phyloP scores from a whole-genome alignment of 2,329 filamentous ascomycete species.

The Cladorrhinum sp. region DNA sequence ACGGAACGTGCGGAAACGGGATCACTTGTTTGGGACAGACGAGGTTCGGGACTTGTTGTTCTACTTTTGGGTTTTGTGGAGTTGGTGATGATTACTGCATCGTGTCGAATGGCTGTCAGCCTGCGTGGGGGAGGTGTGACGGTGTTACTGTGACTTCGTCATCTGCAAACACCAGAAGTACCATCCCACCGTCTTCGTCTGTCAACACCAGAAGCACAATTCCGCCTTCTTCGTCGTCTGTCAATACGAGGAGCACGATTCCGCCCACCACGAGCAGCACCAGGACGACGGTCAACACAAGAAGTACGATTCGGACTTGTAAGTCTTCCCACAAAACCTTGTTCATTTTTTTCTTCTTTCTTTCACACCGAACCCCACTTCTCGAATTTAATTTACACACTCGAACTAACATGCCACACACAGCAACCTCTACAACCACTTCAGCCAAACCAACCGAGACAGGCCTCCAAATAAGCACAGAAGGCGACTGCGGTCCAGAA shows the following conservation, averaged over 20 bases:
- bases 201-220: neutral
- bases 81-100: conserved; percentile 22
- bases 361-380: too few species aligned
- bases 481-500: conserved; percentile 24
- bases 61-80: conserved; percentile 25
- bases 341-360: too few species aligned
- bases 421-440: conserved; percentile 1
- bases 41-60: conserved; percentile 28
- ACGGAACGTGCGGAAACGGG: conserved; percentile 29
- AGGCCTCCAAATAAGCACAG: conserved; percentile 17
- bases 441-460: conserved; percentile 10
- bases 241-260: neutral
- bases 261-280: neutral
- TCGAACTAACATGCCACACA: too few species aligned
- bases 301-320: neutral
- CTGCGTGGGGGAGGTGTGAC: conserved; percentile 20
- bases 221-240: too few species aligned
- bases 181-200: neutral
- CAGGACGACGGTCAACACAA: neutral
- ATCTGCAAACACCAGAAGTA: neutral
- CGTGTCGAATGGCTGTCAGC: conserved; percentile 24
- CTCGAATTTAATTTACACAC: neutral
- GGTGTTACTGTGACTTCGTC: neutral
- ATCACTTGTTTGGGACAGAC: conserved; percentile 25
- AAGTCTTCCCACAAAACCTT: neutral